Evolutionary conservation across 2,329 filamentous ascomycete species (phyloP).

Genomic region (Hypoxylon sp.): DNA sequence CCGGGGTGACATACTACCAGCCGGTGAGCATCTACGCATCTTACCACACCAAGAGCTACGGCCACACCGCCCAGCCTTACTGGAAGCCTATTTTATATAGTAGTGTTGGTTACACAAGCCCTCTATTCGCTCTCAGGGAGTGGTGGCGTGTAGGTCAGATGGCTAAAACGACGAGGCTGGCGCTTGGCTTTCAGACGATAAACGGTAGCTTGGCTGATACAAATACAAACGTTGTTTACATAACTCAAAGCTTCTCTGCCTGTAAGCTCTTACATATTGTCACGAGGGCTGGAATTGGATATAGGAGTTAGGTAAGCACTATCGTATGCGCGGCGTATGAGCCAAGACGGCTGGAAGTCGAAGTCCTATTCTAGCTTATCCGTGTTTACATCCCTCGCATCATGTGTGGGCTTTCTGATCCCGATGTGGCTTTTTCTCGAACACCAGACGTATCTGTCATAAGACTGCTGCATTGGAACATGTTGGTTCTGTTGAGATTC

Average conservation of each 20-base stretch:
- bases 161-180: conserved; percentile 2
- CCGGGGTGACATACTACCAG: background rate
- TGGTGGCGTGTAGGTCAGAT: conserved; percentile 8
- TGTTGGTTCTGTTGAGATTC: background rate
- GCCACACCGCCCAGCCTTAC: background rate
- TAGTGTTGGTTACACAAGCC: background rate
- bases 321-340: background rate
- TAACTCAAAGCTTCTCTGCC: background rate
- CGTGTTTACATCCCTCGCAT: background rate
- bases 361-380: background rate
- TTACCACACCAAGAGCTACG: background rate
- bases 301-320: conserved; percentile 2
- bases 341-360: background rate
- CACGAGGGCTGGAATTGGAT: background rate
- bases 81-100: conserved; percentile 6
- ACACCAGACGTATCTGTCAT: background rate
- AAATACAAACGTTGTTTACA: background rate
- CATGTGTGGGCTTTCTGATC: background rate
- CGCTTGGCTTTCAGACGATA: background rate
- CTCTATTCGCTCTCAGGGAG: conserved; percentile 1
- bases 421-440: background rate
- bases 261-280: background rate
- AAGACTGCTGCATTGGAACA: background rate
- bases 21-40: conserved; percentile 3
- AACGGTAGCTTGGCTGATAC: background rate